These are phyloP conservation scores for Trametes hirsuta DNA, from an alignment of 1,284 basidiomycete species.

Conservation along the genomic window DNA sequence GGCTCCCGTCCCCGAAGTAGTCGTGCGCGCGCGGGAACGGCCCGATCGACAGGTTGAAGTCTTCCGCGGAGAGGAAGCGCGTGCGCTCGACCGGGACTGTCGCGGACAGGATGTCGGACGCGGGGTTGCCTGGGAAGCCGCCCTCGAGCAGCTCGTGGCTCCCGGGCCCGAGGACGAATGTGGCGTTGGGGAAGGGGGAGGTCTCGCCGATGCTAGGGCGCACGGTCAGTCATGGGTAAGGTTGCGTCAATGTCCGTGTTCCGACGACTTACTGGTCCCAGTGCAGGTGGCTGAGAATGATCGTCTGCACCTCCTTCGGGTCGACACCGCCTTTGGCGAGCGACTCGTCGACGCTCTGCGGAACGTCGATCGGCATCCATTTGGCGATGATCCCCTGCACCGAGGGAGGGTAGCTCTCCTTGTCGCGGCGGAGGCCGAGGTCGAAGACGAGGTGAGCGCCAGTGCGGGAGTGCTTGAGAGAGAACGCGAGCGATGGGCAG, in stretches of 20 bases:
- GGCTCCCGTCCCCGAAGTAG: slow-evolving; percentile 57
- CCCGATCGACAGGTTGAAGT: slow-evolving; percentile 41
- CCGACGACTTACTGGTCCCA: slow-evolving; percentile 36
- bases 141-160: slow-evolving; percentile 37
- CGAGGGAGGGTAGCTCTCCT: slow-evolving; percentile 25
- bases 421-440: slow-evolving; percentile 52
- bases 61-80: slow-evolving; percentile 38
- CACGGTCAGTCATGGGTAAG: too few relatives aligned
- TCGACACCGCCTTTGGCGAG: slow-evolving; percentile 49
- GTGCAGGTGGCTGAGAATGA: slow-evolving; percentile 55
- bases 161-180: slow-evolving; percentile 48
- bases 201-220: slow-evolving; percentile 43
- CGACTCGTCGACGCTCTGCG: slow-evolving; percentile 50
- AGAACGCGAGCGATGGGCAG: slow-evolving; percentile 51
- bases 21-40: slow-evolving; percentile 56
- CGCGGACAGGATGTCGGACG: slow-evolving; percentile 37
- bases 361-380: slow-evolving; percentile 35
- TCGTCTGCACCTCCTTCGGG: slow-evolving; percentile 44
- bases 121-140: slow-evolving; percentile 46
- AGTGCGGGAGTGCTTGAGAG: slow-evolving; percentile 46
- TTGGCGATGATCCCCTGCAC: slow-evolving; percentile 33
- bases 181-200: slow-evolving; percentile 45
- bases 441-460: slow-evolving; percentile 51
- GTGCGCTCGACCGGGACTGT: slow-evolving; percentile 50
- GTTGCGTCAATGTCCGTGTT: background rate